A percentile compares a stretch with the other conserved stretches of the same genome.
These are phyloP conservation scores for Hypoxylon sp. DNA, from an alignment of 2,329 filamentous ascomycete genomes.

Conservation along the genomic window DNA sequence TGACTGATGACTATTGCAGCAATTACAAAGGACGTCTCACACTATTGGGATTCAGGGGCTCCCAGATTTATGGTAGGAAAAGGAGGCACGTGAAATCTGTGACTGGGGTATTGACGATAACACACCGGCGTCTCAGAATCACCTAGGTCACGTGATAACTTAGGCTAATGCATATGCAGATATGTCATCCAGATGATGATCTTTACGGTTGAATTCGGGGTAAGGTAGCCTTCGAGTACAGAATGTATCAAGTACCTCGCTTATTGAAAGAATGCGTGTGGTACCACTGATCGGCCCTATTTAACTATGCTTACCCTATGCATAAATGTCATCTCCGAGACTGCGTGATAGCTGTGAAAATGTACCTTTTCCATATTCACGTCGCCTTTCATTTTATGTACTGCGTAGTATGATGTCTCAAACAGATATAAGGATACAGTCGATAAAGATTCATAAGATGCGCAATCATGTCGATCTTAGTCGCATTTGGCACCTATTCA, in stretches of 20 bases:
- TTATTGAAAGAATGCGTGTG: constrained; percentile 21
- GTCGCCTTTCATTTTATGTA: constrained; percentile 32
- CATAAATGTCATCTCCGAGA: constrained; percentile 47
- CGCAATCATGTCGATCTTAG: constrained; percentile 41
- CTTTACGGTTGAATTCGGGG: constrained; percentile 35
- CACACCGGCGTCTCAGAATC: constrained; percentile 14
- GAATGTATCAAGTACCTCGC: constrained; percentile 23
- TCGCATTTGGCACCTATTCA: constrained; percentile 33
- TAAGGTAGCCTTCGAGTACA: constrained; percentile 14
- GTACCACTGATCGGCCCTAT: constrained; percentile 48
- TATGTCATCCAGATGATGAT: constrained; percentile 22
- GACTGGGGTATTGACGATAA: constrained; percentile 11
- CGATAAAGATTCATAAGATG: constrained; percentile 44
- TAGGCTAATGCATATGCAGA: constrained; percentile 24
- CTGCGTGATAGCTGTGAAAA: constrained; percentile 37
- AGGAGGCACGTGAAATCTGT: constrained; percentile 17
- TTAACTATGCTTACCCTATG: constrained; percentile 44
- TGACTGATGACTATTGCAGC: background rate
- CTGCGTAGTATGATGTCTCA: constrained; percentile 39
- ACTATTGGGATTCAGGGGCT: constrained; percentile 1
- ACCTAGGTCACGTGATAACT: constrained; percentile 17
- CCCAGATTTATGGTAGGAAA: constrained; percentile 6
- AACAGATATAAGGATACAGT: constrained; percentile 40
- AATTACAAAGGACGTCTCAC: background rate
- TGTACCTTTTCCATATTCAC: constrained; percentile 26